Evolutionary conservation across 2,329 filamentous ascomycete species (phyloP).

Genomic region (Penicillium sp.): DNA sequence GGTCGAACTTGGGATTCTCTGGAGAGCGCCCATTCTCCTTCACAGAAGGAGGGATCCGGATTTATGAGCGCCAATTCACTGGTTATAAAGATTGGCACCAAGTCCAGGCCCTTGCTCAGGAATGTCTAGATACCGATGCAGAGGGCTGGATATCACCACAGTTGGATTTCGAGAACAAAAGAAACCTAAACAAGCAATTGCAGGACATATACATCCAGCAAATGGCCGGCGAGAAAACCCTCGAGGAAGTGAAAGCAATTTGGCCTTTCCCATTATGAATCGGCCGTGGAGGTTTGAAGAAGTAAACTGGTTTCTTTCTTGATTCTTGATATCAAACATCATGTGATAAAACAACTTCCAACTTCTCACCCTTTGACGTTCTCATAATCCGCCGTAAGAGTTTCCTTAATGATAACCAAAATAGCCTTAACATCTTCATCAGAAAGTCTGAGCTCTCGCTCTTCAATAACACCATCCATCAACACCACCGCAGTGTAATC

Average conservation of each 20-base stretch:
- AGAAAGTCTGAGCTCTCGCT: constrained; percentile 42
- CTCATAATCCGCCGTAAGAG: constrained; percentile 26
- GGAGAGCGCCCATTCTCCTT: neutral
- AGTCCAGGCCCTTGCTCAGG: neutral
- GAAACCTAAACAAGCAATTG: neutral
- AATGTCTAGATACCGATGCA: neutral
- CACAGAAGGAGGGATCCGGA: neutral
- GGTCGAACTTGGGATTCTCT: neutral
- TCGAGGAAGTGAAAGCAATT: neutral
- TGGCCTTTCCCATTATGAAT: neutral
- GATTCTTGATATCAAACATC: neutral
- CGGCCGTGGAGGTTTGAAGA: neutral
- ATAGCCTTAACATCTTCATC: constrained; percentile 40
- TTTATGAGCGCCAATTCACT: neutral
- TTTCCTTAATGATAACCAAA: constrained; percentile 38
- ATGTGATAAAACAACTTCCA: neutral
- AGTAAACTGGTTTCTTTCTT: neutral
- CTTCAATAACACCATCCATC: constrained; percentile 45
- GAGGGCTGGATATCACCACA: neutral
- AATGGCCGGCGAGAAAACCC: neutral
- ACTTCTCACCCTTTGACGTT: constrained; percentile 6
- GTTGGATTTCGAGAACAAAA: neutral
- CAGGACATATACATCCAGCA: neutral
- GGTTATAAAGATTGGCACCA: neutral
- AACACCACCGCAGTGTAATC: constrained; percentile 39